Conservation (phyloP, 768 basidiomycete species). For the Pleurotus platypus region DNA sequence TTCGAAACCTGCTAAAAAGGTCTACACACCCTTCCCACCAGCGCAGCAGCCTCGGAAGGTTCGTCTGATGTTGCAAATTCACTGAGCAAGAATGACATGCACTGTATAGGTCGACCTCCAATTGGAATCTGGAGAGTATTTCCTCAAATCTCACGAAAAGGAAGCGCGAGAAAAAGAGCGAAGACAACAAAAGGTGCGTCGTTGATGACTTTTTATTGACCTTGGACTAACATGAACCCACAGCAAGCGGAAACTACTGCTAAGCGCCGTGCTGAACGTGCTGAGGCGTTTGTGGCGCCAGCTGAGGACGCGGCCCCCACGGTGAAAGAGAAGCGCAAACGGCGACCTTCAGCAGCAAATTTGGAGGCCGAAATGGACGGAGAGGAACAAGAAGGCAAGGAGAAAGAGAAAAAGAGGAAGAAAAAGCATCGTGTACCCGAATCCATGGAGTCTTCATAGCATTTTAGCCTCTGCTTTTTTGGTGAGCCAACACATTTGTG, state of each 20-base stretch:
- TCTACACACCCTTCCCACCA: conserved; percentile 99
- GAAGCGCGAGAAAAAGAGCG: conserved; percentile 67
- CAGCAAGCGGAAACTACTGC: conserved; percentile 80
- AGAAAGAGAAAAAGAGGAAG: conserved; percentile 28
- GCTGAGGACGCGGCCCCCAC: conserved; percentile 70
- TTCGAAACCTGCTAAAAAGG: conserved; percentile 71
- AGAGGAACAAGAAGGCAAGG: conserved; percentile 29
- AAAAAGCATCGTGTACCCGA: conserved; percentile 17
- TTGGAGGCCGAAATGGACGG: conserved; percentile 38
- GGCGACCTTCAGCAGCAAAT: conserved; percentile 32
- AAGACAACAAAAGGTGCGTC: conserved; percentile 70
- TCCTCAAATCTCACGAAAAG: conserved; percentile 90
- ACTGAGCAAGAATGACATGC: neutral
- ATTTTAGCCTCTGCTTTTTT: neutral
- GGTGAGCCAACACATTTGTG: neutral
- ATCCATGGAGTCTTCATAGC: neutral
- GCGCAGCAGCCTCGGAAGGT: conserved; percentile 92
- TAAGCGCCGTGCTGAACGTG: conserved; percentile 73
- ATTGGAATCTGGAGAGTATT: conserved; percentile 96
- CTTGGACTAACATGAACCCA: conserved; percentile 7
- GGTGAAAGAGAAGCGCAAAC: conserved; percentile 74
- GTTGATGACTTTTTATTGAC: neutral
- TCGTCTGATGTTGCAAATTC: conserved; percentile 9
- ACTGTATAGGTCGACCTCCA: conserved; percentile 75
- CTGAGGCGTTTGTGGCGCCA: conserved; percentile 86